Conservation (phyloP, 1,284 basidiomycete species). For the Cerioporus squamosus region DNA sequence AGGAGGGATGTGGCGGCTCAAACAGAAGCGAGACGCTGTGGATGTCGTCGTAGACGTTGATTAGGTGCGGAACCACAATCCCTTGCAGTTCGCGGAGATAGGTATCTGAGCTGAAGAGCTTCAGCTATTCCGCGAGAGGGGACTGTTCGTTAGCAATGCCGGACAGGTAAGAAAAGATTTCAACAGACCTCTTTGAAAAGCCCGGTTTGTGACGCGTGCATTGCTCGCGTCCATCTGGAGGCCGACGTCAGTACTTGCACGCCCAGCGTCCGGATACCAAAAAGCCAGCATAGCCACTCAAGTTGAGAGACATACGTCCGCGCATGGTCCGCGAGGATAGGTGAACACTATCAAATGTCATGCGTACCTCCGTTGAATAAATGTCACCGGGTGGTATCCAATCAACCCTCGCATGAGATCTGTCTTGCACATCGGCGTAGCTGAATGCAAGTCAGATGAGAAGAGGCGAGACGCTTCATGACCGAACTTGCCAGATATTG, state of each 20-base stretch:
- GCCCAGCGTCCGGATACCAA: not conserved
- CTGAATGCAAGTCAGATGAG: not conserved
- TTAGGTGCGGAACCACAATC: constrained; percentile 53
- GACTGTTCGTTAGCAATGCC: too few species aligned
- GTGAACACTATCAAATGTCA: not conserved
- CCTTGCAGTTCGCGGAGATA: constrained; percentile 59
- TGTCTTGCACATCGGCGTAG: constrained; percentile 33
- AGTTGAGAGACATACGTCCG: too few species aligned
- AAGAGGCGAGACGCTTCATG: not conserved
- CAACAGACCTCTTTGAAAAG: constrained; percentile 6
- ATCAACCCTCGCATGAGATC: constrained; percentile 24
- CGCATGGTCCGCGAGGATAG: too few species aligned
- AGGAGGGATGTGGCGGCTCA: constrained; percentile 27
- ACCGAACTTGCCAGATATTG: not conserved
- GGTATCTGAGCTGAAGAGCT: constrained; percentile 45
- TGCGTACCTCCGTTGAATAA: constrained; percentile 52
- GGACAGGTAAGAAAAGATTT: not conserved
- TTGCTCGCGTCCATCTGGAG: constrained; percentile 23
- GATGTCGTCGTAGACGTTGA: constrained; percentile 49
- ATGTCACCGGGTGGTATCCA: constrained; percentile 41
- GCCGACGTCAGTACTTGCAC: not conserved
- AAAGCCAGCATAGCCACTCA: too few species aligned
- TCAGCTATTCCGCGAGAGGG: constrained; percentile 31
- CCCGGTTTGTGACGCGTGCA: not conserved
- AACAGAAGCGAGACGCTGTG: constrained; percentile 45